Evolutionary conservation across 1,284 basidiomycete species (phyloP), one percentile per base, ranked within the genome.

Genomic region (Tilletiaria anomala): DNA sequence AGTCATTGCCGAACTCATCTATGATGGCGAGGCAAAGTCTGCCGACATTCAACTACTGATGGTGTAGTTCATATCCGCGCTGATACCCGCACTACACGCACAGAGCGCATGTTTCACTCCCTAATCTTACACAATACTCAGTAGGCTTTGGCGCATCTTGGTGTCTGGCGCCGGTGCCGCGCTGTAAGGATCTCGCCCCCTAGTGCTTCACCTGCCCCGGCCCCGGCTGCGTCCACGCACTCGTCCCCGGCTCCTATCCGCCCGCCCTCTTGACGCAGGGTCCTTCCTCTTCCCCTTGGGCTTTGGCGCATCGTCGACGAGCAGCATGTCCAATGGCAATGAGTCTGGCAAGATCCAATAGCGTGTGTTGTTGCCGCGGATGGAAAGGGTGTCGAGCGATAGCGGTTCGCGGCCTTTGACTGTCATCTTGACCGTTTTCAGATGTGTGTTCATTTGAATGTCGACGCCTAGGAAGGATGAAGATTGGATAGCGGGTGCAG

Each of bases 241-340:
- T 40, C 53, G 24, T n/a, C 35, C 15, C n/a, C 56, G 32, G 37
- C 56, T 31, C 44, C 49, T 17, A 42, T 48, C 23, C 32, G 50
- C 33, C 26, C 48, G 31, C 35, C 45, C 38, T 26, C 43, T 4
- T 20, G 43, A 14, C 37, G 50, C 47, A 10, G 42, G 47, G 20
- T 61, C 55, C 44, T 56, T 63, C 32, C 63, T 49, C 55, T 57
- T 58, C 14, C 66, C 67, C 67, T 93, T 94, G 14, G 91, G 87
- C 70, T 93, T 91, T 4, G 91, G 91, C 22, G 88, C 86, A 67
- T 97, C 93, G 68, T 97, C 91, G 17, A 97, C 88, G 5, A 97
- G 76, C 6, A 97, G 76, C 4, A 89, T 94, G 70, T 97, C 91
- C 44, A 97, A 74, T 0, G 91, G 93, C 3, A 97, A 74, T 1